phyloP scores from a whole-genome alignment of 2,329 filamentous ascomycete species.

The Colletotrichum lini region DNA sequence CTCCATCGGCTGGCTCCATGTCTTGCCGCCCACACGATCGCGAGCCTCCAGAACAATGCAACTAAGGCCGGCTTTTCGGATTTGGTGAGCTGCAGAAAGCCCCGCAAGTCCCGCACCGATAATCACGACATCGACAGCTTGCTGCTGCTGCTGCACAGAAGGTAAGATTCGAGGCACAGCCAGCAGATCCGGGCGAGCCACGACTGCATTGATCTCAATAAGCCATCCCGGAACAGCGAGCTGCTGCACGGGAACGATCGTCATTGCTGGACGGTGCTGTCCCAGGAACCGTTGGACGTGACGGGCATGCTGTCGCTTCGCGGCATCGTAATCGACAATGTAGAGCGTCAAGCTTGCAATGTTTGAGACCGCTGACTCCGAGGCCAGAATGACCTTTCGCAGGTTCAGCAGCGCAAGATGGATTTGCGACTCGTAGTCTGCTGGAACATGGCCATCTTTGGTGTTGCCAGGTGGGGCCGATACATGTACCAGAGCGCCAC shows the following conservation, averaged over 20 bases:
- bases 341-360: constrained; percentile 59
- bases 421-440: constrained; percentile 58
- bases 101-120: constrained; percentile 62
- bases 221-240: constrained; percentile 56
- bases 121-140: constrained; percentile 51
- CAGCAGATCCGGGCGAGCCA: constrained; percentile 44
- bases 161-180: constrained; percentile 12
- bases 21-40: constrained; percentile 67
- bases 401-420: constrained; percentile 57
- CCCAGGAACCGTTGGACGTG: constrained; percentile 55
- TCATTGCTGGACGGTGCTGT: constrained; percentile 58
- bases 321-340: constrained; percentile 60
- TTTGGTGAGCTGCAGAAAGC: constrained; percentile 53
- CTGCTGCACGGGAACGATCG: constrained; percentile 57
- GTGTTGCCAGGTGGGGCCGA: constrained; percentile 54
- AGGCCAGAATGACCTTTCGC: constrained; percentile 52
- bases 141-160: neutral
- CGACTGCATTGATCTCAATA: constrained; percentile 61
- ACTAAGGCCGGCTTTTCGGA: constrained; percentile 54
- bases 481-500: constrained; percentile 47
- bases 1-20: constrained; percentile 54
- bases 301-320: constrained; percentile 53
- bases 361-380: constrained; percentile 53
- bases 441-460: constrained; percentile 50
- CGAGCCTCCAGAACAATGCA: constrained; percentile 64